Evolutionary conservation across 768 basidiomycete genomes (phyloP).

Genomic region (Termitomyces bulborhizus): DNA sequence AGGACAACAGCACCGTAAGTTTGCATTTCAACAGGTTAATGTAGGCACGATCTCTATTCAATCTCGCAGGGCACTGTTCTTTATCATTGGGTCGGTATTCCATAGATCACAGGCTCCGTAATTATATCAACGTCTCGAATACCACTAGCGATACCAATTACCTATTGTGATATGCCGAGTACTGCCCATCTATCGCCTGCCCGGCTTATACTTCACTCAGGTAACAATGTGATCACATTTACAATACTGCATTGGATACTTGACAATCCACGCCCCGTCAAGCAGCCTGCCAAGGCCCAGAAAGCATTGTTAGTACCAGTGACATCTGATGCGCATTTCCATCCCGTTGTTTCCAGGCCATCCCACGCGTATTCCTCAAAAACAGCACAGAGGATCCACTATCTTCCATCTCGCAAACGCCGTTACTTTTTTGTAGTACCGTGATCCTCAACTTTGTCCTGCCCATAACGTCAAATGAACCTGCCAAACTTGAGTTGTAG

Average conservation of each 20-base stretch:
- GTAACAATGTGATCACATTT: slow-evolving; percentile 1
- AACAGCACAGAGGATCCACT: slow-evolving; percentile 6
- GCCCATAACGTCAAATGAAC: background rate
- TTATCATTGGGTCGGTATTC: slow-evolving; percentile 64
- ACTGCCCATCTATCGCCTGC: slow-evolving; percentile 9
- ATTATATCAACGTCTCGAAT: background rate
- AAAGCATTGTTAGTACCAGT: slow-evolving; percentile 6
- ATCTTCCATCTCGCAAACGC: slow-evolving; percentile 27
- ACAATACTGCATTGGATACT: slow-evolving; percentile 1
- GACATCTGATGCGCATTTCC: slow-evolving; percentile 12
- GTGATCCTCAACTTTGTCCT: slow-evolving; percentile 15
- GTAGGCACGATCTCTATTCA: background rate
- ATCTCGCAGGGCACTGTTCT: slow-evolving; percentile 53
- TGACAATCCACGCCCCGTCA: slow-evolving; percentile 5
- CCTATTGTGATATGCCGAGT: background rate
- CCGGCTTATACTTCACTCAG: slow-evolving; percentile 10
- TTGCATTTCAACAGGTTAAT: background rate
- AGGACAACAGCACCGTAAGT: slow-evolving; percentile 60
- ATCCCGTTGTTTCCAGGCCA: slow-evolving; percentile 13
- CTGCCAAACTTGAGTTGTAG: background rate
- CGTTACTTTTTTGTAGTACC: slow-evolving; percentile 21
- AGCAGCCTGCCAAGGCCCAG: slow-evolving; percentile 17
- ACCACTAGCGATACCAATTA: background rate
- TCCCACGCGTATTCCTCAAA: slow-evolving; percentile 10
- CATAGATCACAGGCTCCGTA: slow-evolving; percentile 16